A percentile compares a stretch with the other conserved stretches of the same genome.
These are phyloP conservation scores for Candida khao-thaluensis DNA, from an alignment of 805 yeast species.

Conservation along the genomic window DNA sequence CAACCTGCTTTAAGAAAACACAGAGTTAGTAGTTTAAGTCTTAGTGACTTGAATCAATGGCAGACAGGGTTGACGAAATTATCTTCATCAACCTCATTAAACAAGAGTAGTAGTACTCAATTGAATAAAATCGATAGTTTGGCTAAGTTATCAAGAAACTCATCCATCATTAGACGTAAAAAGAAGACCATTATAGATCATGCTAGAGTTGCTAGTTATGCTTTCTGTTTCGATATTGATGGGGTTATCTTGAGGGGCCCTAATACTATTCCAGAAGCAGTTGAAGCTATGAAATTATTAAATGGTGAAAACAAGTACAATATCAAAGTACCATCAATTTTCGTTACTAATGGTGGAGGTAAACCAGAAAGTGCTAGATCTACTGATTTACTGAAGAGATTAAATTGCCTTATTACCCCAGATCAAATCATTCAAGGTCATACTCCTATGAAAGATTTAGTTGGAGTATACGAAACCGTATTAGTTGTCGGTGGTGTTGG, in stretches of 20 bases:
- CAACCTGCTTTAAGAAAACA: constrained; percentile 62
- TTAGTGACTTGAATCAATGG: constrained; percentile 68
- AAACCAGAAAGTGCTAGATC: constrained; percentile 75
- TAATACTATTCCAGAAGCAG: constrained; percentile 77
- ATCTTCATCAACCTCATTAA: constrained; percentile 35
- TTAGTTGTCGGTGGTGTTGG: constrained; percentile 89
- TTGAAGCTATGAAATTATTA: constrained; percentile 65
- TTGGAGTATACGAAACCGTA: constrained; percentile 64
- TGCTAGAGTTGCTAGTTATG: constrained; percentile 73
- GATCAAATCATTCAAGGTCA: constrained; percentile 91
- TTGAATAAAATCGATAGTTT: constrained; percentile 44
- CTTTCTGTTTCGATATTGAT: constrained; percentile 91
- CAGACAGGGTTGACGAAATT: constrained; percentile 45
- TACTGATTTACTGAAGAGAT: constrained; percentile 61
- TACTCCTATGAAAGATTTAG: constrained; percentile 88
- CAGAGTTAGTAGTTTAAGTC: constrained; percentile 63
- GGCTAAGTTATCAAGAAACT: constrained; percentile 46
- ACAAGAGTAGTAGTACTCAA: constrained; percentile 31
- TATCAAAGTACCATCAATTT: constrained; percentile 77
- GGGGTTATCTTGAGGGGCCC: constrained; percentile 89
- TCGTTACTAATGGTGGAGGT: constrained; percentile 93
- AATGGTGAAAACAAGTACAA: constrained; percentile 77
- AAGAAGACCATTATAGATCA: constrained; percentile 62
- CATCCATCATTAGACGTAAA: constrained; percentile 45
- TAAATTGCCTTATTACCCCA: constrained; percentile 59